Evolutionary conservation across 768 basidiomycete genomes (phyloP), one percentile per base, ranked within the genome.

Genomic region (Hebeloma cylindrosporum): DNA sequence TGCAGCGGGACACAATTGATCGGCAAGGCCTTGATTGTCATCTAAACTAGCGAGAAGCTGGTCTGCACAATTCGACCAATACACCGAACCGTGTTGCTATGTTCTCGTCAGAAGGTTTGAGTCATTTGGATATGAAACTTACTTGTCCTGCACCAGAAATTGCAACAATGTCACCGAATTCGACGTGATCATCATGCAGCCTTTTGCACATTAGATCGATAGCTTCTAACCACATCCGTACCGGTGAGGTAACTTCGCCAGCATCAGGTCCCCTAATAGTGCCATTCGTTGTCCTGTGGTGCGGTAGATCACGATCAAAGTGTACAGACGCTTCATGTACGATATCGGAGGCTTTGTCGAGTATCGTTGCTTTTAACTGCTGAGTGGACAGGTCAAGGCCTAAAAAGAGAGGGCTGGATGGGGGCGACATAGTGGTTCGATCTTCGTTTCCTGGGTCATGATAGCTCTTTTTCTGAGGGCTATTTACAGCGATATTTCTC

Each of bases 331-430:
- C 72, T 61, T 92, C 85, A 53, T 84, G 76, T 1, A 88, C 69
- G 45, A 88, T 70, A 14, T 71, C 62, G 13, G 73, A 72, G 45
- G 80, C 72, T 29, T 80, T 70, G 16, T 76, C 64, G 42, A 87
- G 75, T 37, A 92, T 57, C 29, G 89, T 76, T 0, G 83, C 88
- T 64, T 94, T 89, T 43, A 90, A 73, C 52, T 84, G 82, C 59
- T 95, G 92, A 0, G 91, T 93, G 2, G 88, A 91, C 28, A 92
- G 77, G 64, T 93, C 91, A 42, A 93, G 77, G 10, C 91, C 91
- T 17, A 93, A 82, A 60, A 89, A 91, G 27, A 71, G 56, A 11
- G 60, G 57, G 10, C 36, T 52, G 18, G 39, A 36, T 20, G 42
- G 22, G 8, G 54, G 30, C 11, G 51, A 41, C 51, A 50, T 50